Evolutionary conservation across 192 early-diverging fungal species (phyloP).

Genomic region (Polychytrium aggregatum): DNA sequence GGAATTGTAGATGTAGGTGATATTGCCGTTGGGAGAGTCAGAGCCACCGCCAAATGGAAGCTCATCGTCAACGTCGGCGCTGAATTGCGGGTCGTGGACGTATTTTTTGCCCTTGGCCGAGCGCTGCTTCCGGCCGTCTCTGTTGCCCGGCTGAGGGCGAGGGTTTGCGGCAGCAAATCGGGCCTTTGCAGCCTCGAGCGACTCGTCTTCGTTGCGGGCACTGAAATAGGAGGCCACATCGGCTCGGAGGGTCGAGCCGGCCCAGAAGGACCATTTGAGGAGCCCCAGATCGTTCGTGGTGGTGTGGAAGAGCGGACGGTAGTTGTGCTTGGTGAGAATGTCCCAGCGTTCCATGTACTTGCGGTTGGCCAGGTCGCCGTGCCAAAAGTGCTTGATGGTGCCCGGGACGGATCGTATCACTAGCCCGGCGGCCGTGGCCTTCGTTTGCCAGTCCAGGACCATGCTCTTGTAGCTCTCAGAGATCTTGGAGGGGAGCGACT

Average conservation of each 20-base stretch:
- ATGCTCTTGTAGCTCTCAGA: neutral
- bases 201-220: neutral
- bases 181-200: neutral
- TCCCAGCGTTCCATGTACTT: conserved; percentile 15
- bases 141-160: neutral
- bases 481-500: conserved; percentile 1
- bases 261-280: neutral
- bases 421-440: neutral
- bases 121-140: neutral
- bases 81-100: neutral
- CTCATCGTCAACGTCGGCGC: too few species aligned
- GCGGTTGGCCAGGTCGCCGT: conserved; percentile 6
- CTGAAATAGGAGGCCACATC: neutral
- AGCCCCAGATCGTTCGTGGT: neutral
- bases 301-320: neutral
- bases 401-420: conserved; percentile 3
- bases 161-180: neutral
- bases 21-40: too few species aligned
- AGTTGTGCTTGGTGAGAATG: conserved; percentile 6
- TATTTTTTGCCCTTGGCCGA: neutral
- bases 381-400: conserved; percentile 7
- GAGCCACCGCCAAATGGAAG: too few species aligned
- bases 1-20: too few species aligned
- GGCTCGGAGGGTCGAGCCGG: neutral
- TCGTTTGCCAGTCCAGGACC: conserved; percentile 4